phyloP scores from a whole-genome alignment of 2,329 filamentous ascomycete species.

The Trichoderma sp. region DNA sequence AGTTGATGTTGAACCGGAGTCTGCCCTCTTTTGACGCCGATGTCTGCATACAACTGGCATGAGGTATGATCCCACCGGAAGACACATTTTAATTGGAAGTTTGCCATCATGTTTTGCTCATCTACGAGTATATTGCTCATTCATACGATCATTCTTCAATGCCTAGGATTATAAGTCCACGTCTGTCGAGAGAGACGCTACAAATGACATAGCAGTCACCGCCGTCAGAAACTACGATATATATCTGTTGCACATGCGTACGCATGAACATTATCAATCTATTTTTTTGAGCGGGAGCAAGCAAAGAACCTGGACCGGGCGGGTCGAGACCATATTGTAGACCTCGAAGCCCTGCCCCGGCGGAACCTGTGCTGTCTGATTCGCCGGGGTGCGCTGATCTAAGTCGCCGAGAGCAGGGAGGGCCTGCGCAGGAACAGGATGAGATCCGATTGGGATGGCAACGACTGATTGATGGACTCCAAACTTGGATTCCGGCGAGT shows the following conservation, averaged over 20 bases:
- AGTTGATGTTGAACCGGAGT: neutral
- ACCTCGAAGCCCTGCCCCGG: neutral
- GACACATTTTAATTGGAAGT: neutral
- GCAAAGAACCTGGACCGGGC: no score
- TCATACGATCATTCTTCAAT: neutral
- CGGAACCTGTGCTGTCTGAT: neutral
- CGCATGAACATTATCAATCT: neutral
- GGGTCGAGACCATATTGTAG: neutral
- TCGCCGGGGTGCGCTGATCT: neutral
- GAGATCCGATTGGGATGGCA: neutral
- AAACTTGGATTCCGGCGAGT: conserved; percentile 1
- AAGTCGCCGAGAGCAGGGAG: neutral
- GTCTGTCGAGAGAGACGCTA: neutral
- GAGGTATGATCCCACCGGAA: neutral
- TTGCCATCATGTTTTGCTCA: neutral
- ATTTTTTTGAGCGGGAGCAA: neutral
- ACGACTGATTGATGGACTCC: conserved; percentile 11
- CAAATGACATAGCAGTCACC: neutral
- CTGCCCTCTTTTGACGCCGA: neutral
- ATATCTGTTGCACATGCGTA: neutral
- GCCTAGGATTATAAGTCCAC: neutral
- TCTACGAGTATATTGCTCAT: neutral
- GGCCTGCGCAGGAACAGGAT: neutral
- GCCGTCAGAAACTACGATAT: neutral
- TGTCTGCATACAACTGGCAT: neutral